Conservation (phyloP, 305 asterid genomes). For the Rubia peregrina region DNA sequence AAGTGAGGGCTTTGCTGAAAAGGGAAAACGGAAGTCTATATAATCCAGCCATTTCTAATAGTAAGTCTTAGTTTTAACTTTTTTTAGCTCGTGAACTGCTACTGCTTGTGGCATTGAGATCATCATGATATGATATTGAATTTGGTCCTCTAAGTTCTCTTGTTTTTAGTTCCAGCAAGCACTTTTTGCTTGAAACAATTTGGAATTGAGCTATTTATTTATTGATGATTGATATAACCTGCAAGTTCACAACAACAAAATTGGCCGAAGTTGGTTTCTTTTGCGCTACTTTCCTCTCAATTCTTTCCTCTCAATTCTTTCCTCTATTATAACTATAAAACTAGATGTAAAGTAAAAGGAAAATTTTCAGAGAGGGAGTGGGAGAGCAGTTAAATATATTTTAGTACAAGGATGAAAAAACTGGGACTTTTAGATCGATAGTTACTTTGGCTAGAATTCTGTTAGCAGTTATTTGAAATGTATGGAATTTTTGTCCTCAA, state of each 20-base stretch:
- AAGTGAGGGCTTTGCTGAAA: conserved; percentile 75
- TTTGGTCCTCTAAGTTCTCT: background rate
- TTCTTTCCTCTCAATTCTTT: background rate
- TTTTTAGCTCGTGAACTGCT: background rate
- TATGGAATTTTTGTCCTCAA: background rate
- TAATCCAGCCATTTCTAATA: conserved; percentile 71
- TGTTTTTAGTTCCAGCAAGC: background rate
- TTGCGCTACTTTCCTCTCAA: background rate
- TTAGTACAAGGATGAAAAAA: background rate
- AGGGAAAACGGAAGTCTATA: conserved; percentile 62
- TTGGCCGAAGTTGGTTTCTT: background rate
- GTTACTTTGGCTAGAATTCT: background rate
- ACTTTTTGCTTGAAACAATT: background rate
- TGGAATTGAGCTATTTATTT: background rate
- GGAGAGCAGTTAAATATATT: background rate
- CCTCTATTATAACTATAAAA: background rate
- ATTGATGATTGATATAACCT: background rate
- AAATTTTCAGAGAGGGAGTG: background rate
- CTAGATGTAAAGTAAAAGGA: background rate
- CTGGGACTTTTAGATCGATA: no score
- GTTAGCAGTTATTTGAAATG: background rate
- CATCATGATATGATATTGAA: background rate
- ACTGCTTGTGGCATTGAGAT: background rate
- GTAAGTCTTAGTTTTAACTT: conserved; percentile 28
- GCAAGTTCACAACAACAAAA: no score